Evolutionary conservation across 345 rosid genomes (phyloP).

Genomic region (Limnanthes douglasii): DNA sequence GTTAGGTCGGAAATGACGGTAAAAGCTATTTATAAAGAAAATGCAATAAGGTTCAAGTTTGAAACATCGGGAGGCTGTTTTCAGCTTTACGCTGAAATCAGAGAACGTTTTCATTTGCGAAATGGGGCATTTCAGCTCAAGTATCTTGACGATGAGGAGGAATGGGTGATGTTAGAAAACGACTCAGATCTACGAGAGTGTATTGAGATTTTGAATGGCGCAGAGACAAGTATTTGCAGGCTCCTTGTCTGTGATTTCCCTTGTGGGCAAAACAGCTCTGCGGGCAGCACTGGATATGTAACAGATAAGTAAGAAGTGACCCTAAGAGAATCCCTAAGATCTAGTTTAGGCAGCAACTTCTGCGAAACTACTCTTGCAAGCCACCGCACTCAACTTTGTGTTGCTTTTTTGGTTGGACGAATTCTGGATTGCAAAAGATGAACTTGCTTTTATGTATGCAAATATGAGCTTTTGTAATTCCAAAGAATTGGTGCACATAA

Average conservation of each 20-base stretch:
- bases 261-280: constrained; percentile 47
- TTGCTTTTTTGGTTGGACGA: too few relatives aligned
- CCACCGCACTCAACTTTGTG: too few relatives aligned
- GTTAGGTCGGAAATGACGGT: constrained; percentile 34
- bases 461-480: too few relatives aligned
- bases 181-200: constrained; percentile 84
- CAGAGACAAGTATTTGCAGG: constrained; percentile 43
- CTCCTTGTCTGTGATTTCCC: constrained; percentile 48
- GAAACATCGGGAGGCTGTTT: constrained; percentile 51
- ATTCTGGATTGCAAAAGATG: too few relatives aligned
- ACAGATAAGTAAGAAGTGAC: too few relatives aligned
- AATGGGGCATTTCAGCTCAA: constrained; percentile 62
- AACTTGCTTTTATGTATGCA: too few relatives aligned
- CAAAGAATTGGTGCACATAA: too few relatives aligned
- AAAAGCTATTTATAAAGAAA: constrained; percentile 75
- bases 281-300: constrained; percentile 47
- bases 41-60: constrained; percentile 61
- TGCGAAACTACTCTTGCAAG: too few relatives aligned
- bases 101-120: constrained; percentile 54
- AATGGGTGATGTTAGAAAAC: constrained; percentile 68
- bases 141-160: constrained; percentile 83
- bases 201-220: constrained; percentile 45
- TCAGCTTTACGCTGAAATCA: constrained; percentile 64
- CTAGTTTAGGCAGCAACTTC: too few relatives aligned
- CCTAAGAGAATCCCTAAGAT: too few relatives aligned